Conservation (phyloP, 1,139 yeast genomes). For the Zygosaccharomyces sapae region DNA sequence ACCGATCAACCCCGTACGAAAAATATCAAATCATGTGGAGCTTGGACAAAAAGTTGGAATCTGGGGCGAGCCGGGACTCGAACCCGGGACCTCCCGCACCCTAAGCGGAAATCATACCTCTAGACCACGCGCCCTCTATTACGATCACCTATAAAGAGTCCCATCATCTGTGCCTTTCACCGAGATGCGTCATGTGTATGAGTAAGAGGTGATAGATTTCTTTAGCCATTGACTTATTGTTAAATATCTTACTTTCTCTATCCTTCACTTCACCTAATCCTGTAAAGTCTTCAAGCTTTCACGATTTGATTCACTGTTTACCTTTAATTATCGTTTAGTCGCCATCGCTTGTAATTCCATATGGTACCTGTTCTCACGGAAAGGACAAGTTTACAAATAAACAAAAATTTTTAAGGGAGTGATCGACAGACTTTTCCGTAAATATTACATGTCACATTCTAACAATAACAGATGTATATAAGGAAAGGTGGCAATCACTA, state of each 20-base stretch:
- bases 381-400: neutral
- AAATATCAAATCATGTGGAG: no score
- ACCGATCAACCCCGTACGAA: no score
- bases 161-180: no score
- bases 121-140: slow-evolving; percentile 5
- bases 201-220: no score
- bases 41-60: no score
- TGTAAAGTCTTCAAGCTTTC: no score
- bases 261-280: no score
- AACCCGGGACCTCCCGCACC: slow-evolving; percentile 9
- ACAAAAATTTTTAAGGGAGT: neutral
- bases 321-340: neutral
- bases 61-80: slow-evolving; percentile 6
- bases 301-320: neutral
- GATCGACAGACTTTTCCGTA: neutral
- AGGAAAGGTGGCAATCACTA: no score
- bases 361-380: neutral
- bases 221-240: no score
- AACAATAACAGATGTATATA: neutral
- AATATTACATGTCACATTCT: neutral
- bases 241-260: no score
- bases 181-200: no score
- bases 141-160: neutral
- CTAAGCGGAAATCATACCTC: slow-evolving; percentile 6
- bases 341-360: neutral